These are phyloP conservation scores for Beta lomatogona DNA, from an alignment of 179 eudicot genomes.

Conservation along the genomic window DNA sequence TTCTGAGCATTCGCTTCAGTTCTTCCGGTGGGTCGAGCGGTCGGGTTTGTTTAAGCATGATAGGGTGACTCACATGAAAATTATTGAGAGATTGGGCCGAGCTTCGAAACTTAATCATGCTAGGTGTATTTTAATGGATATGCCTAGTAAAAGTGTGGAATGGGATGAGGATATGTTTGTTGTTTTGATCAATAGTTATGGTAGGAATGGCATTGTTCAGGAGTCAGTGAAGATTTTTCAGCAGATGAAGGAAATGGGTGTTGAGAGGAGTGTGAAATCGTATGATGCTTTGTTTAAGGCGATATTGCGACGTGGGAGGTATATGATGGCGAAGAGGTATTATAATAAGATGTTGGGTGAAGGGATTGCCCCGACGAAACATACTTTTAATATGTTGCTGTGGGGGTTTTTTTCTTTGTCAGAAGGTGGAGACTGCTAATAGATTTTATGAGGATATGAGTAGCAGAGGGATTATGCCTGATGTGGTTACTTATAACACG, in stretches of 20 bases:
- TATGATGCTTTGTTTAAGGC: constrained; percentile 84
- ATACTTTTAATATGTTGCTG: constrained; percentile 70
- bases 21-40: constrained; percentile 89
- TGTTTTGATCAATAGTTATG: constrained; percentile 76
- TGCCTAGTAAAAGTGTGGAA: constrained; percentile 66
- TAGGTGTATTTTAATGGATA: constrained; percentile 75
- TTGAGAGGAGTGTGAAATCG: constrained; percentile 54
- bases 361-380: constrained; percentile 71
- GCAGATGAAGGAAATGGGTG: constrained; percentile 77
- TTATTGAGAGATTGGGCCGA: constrained; percentile 67
- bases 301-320: constrained; percentile 78
- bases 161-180: constrained; percentile 93
- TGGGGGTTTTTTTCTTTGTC: constrained; percentile 92
- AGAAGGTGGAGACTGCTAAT: constrained; percentile 57
- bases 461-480: constrained; percentile 61
- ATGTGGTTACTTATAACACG: constrained; percentile 86
- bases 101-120: constrained; percentile 84
- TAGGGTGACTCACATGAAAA: constrained; percentile 63
- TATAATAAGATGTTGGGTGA: constrained; percentile 85
- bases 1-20: constrained; percentile 79
- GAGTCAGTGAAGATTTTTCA: constrained; percentile 81
- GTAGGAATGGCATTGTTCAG: constrained; percentile 78
- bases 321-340: constrained; percentile 93
- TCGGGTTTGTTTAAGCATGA: constrained; percentile 60
- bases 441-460: constrained; percentile 89